phyloP scores from a whole-genome alignment of 306 rosid genomes.

The Senna tora region DNA sequence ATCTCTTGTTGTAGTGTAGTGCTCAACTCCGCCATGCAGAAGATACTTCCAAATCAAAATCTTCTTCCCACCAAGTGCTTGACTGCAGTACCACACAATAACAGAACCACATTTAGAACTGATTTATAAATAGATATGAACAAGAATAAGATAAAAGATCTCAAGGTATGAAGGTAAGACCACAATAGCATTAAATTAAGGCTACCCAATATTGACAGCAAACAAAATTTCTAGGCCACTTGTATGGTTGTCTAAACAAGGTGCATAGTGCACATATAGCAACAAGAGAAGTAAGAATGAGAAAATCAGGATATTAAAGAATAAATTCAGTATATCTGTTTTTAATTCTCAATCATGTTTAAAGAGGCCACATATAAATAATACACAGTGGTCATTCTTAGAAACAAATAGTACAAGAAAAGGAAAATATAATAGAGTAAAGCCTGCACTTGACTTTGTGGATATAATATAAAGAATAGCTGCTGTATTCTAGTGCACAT shows the following conservation, averaged over 20 bases:
- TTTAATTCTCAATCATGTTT: slow-evolving; percentile 14
- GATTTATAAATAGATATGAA: slow-evolving; percentile 10
- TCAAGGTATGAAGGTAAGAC: slow-evolving; percentile 10
- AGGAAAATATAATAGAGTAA: background rate
- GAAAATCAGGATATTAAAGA: background rate
- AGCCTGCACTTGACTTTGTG: slow-evolving; percentile 1
- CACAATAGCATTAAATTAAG: slow-evolving; percentile 1
- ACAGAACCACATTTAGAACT: slow-evolving; percentile 30
- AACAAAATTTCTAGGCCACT: slow-evolving; percentile 17
- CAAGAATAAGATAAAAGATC: slow-evolving; percentile 22
- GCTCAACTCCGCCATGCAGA: slow-evolving; percentile 88
- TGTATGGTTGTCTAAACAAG: slow-evolving; percentile 3
- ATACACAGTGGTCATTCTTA: background rate
- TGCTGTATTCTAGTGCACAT: background rate
- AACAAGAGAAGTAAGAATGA: background rate
- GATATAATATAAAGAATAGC: background rate
- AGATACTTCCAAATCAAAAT: slow-evolving; percentile 70
- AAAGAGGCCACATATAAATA: background rate
- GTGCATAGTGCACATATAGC: slow-evolving; percentile 1
- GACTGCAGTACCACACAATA: slow-evolving; percentile 52
- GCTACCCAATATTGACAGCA: slow-evolving; percentile 1
- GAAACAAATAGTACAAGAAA: background rate
- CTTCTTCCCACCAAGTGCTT: slow-evolving; percentile 98
- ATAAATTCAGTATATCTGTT: background rate
- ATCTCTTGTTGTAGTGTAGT: background rate